Evolutionary conservation across 192 early-diverging fungal genomes (phyloP), one percentile per base, ranked within the genome.

Genomic region (Piromyces finnis): DNA sequence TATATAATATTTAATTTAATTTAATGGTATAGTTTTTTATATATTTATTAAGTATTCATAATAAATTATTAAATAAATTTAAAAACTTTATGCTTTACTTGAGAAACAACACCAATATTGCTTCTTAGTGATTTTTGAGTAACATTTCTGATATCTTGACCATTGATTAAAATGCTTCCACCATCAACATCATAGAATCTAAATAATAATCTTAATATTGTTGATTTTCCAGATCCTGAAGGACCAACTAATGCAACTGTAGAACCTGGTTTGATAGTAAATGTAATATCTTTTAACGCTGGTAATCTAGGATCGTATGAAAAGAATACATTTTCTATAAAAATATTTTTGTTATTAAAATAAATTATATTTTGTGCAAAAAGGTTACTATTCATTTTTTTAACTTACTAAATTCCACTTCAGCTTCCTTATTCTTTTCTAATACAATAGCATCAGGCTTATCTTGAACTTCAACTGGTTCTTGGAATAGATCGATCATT

Each of bases 31-130:
- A n/a, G n/a, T n/a, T n/a, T n/a, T n/a, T n/a, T n/a, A n/a, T n/a
- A n/a, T n/a, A n/a, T n/a, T n/a, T n/a, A n/a, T n/a, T n/a, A n/a
- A n/a, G n/a, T n/a, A n/a, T n/a, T n/a, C n/a, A n/a, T n/a, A n/a
- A n/a, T n/a, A n/a, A n/a, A n/a, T n/a, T n/a, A n/a, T n/a, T n/a
- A n/a, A n/a, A n/a, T n/a, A n/a, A n/a, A n/a, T n/a, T n/a, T n/a
- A n/a, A n/a, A n/a, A n/a, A n/a, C n/a, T n/a, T n/a, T n/a, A n/a
- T n/a, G n/a, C n/a, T n/a, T n/a, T 30, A 82, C 86, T 81, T 90
- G 89, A 26, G 97, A 96, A 26, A 98, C 97, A 29, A 98, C 95
- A 28, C 96, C 96, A 79, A 98, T 94, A 77, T 89, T 88, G 30
- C 88, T 84, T 22, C 97, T 90, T 77, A 98, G 89, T 77, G 92